A percentile compares a stretch with the other conserved stretches of the same genome.
These are phyloP conservation scores for Aechmea fasciata DNA, from an alignment of 176 grass and related monocot species.

Conservation along the genomic window DNA sequence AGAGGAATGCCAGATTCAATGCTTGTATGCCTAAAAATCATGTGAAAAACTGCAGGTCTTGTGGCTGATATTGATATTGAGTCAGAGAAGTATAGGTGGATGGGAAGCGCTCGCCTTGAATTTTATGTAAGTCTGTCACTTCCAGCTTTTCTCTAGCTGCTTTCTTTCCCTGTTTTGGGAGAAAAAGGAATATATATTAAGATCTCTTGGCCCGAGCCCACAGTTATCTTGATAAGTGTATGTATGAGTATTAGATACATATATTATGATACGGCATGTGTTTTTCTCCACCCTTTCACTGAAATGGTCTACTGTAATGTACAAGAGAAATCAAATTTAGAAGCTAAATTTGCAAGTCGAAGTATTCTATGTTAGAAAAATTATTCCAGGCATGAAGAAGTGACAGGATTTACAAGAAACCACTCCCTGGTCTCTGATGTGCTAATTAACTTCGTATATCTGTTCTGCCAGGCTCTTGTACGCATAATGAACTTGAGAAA, in stretches of 20 bases:
- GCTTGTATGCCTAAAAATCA: constrained; percentile 24
- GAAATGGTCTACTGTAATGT: too few relatives aligned
- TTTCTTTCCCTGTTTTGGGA: constrained; percentile 10
- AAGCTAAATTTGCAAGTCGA: too few relatives aligned
- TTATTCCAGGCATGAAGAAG: neutral
- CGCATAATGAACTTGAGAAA: constrained; percentile 54
- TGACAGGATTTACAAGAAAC: neutral
- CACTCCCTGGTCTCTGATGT: neutral
- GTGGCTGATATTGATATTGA: constrained; percentile 96
- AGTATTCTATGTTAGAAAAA: too few relatives aligned
- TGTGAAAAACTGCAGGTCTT: constrained; percentile 52
- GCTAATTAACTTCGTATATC: neutral
- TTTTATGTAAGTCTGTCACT: constrained; percentile 49
- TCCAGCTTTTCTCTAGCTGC: neutral
- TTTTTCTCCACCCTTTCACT: too few relatives aligned
- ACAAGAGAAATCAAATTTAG: too few relatives aligned
- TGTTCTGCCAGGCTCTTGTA: constrained; percentile 46
- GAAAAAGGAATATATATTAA: neutral
- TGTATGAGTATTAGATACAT: too few relatives aligned
- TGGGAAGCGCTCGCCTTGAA: constrained; percentile 86
- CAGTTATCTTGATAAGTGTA: too few relatives aligned
- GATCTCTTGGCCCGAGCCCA: too few relatives aligned
- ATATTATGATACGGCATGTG: too few relatives aligned
- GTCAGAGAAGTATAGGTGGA: constrained; percentile 97
- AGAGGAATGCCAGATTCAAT: too few relatives aligned